Evolutionary conservation across 805 yeast genomes (phyloP), one percentile per base, ranked within the genome.

Genomic region (Yamadazyma akitaensis): DNA sequence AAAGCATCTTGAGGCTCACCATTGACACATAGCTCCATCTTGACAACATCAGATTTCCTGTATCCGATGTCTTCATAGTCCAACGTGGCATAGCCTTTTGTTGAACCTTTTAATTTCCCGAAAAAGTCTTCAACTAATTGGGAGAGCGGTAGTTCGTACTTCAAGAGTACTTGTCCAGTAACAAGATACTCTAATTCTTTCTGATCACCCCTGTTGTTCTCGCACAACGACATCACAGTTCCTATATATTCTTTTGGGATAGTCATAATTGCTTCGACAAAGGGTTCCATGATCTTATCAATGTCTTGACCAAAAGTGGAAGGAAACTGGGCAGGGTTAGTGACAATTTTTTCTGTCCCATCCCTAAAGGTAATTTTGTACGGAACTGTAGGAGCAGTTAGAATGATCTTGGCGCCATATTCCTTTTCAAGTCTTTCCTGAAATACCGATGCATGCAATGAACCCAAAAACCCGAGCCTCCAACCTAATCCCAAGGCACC

Each of bases 401-500:
- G 82, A 50, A 92, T 89, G 51, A 92, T 77, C 50, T 88, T 84
- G 1, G 96, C 90, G 6, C 98, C 98, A 60, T 94, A 91, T 63
- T 92, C 99, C 52, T 87, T 88, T 56, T 90, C 96, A 48, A 92
- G 71, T 42, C 99, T 72, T 57, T 94, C 97, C 57, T 86, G 85
- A 66, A 92, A 92, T 1, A 92, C 97, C 9, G 96, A 85, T 0
- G 98, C 97, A 70, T 92, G 99, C 30, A 92, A 67, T 0, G 97
- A 88, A 0, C 99, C 99, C 26, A 92, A 68, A 61, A 92, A 92
- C 1, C 99, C 99, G 31, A 92, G 68, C 64, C 98, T 80, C 99
- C 99, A 92, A 31, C 99, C 99, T 59, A 91, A 94, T 0, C 99
- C 99, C 47, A 92, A 71, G 0, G 98, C 98, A 60, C 84, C 86